These are phyloP conservation scores for Cymbidium sinense DNA, from an alignment of 106 monocot species.

Conservation along the genomic window DNA sequence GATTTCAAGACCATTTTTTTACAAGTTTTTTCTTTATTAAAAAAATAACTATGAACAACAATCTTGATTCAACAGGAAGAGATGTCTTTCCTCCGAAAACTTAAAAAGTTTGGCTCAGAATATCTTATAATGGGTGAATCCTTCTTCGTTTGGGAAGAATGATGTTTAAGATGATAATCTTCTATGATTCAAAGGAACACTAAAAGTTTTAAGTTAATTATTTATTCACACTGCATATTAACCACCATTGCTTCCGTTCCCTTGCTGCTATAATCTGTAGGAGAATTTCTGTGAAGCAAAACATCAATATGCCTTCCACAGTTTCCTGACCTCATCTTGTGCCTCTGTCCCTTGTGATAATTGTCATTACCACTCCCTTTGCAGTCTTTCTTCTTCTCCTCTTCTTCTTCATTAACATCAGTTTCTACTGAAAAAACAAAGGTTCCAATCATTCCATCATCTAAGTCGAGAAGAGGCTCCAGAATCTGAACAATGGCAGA, in stretches of 20 bases:
- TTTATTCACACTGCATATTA: not conserved
- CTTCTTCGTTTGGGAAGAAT: no score
- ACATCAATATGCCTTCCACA: not conserved
- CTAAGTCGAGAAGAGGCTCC: slow-evolving; percentile 25
- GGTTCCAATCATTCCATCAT: not conserved
- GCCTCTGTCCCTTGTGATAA: not conserved
- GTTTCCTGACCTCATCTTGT: not conserved
- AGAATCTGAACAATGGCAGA: slow-evolving; percentile 46
- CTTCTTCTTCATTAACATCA: not conserved
- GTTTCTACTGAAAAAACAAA: slow-evolving; percentile 14
- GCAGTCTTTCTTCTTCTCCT: not conserved
- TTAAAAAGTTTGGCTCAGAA: no score
- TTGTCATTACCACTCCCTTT: not conserved
- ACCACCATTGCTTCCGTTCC: not conserved
- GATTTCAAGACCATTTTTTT: no score
- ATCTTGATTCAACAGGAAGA: no score
- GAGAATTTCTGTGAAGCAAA: not conserved
- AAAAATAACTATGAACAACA: no score
- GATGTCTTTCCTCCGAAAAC: no score
- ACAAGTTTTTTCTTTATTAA: no score
- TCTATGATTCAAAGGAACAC: no score
- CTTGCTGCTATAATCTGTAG: not conserved
- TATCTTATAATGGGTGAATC: no score
- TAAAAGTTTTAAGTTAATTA: no score
- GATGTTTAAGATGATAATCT: no score